Conservation (phyloP, 2,329 filamentous ascomycete species). For the Endocalyx cinctus region DNA sequence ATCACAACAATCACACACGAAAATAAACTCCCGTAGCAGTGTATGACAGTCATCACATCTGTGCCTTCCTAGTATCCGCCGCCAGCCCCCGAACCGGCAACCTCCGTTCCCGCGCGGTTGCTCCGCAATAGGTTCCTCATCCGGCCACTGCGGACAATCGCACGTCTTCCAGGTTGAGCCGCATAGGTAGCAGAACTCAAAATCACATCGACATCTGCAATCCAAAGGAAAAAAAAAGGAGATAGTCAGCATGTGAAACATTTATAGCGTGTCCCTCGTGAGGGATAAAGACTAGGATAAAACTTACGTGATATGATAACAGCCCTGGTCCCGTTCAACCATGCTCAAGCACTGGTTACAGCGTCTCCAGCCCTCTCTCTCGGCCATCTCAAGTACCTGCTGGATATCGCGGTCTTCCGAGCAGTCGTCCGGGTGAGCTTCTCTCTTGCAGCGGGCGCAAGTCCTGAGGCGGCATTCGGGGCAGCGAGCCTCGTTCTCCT, state of each 20-base stretch:
- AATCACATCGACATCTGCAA: slow-evolving; percentile 40
- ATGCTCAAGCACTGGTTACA: slow-evolving; percentile 42
- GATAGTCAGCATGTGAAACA: slow-evolving; percentile 1
- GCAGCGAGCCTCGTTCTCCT: slow-evolving; percentile 34
- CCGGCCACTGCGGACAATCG: slow-evolving; percentile 42
- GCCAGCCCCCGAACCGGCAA: neutral
- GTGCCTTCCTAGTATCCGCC: neutral
- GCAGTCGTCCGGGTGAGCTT: slow-evolving; percentile 42
- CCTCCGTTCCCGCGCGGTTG: neutral
- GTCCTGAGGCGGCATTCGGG: slow-evolving; percentile 36
- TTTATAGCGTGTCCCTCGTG: neutral
- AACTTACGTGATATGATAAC: slow-evolving; percentile 54
- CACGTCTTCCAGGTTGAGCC: slow-evolving; percentile 24
- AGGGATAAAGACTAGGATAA: neutral
- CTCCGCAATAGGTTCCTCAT: slow-evolving; percentile 13
- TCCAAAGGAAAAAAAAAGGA: neutral
- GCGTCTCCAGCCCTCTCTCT: slow-evolving; percentile 43
- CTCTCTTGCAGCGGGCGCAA: slow-evolving; percentile 46
- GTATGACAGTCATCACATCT: slow-evolving; percentile 5
- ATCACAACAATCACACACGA: slow-evolving; percentile 3
- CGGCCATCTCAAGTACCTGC: slow-evolving; percentile 36
- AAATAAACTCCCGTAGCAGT: slow-evolving; percentile 4
- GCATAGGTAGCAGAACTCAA: slow-evolving; percentile 29
- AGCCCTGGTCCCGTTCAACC: slow-evolving; percentile 45
- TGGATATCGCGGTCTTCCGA: slow-evolving; percentile 36